Evolutionary conservation across 208 protist species (phyloP), one percentile per base, ranked within the genome.

Genomic region (Vickermania ingenoplastis): DNA sequence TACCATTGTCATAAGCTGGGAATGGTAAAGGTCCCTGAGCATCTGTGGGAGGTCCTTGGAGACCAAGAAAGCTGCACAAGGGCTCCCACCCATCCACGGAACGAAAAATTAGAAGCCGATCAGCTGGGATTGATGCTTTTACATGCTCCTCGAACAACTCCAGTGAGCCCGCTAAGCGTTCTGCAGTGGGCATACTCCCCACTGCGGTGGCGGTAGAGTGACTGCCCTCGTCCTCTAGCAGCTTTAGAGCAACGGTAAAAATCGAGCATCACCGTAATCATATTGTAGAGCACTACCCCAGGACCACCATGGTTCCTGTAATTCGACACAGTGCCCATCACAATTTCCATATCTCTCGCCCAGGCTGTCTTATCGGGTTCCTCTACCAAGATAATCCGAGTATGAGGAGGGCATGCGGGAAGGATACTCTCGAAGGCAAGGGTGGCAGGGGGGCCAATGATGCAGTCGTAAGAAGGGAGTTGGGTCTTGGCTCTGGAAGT

Each of bases 401-500:
- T 91, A 64, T 74, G 85, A 29, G 78, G 75, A 17, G 88, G 84
- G 55, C 84, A 94, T 51, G 52, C 65, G 13, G 67, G 71, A 23
- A 94, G 64, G 49, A 94, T 85, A 1, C 73, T 3, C 57, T 94
- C 84, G 63, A 90, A 94, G 11, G 84, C 88, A 23, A 86, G 54
- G 29, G 88, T 86, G 3, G 80, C 79, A 1, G 88, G 88, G 1
- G 82, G 84, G n/a, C 88, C 88, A 0, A 87, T 82, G 0, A 94
- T 29, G 0, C 76, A 49, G 69, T 94, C 88, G 63, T 79, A 94
- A 45, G 64, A 59, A 22, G 21, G 22, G 41, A 27, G 17, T 1
- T 45, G 30, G 23, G 26, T 3, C 17, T 51, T 23, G 26, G 48
- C 25, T 22, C 21, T 53, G 25, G 41, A 24, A 22, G 28, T 26